A percentile compares a stretch with the other conserved stretches of the same genome.
phyloP scores from a whole-genome alignment of 1,284 basidiomycete species.

The Papiliotrema nemorosa region DNA sequence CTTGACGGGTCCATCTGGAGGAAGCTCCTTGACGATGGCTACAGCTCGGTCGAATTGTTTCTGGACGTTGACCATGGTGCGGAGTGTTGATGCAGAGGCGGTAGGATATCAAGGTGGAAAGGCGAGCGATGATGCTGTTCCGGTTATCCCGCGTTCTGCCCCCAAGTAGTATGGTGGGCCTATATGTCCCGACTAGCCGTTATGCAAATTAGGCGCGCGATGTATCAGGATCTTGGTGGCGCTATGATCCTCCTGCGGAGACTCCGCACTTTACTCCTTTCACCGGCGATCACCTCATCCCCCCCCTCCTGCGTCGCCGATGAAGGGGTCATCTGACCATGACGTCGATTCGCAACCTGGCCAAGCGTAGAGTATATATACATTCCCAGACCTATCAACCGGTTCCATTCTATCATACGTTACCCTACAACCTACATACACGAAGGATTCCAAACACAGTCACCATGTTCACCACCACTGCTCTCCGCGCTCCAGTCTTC shows the following conservation, averaged over 20 bases:
- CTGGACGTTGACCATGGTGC: constrained; percentile 22
- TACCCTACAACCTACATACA: background rate
- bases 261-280: too few relatives aligned
- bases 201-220: too few relatives aligned
- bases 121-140: background rate
- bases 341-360: too few relatives aligned
- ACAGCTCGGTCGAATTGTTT: constrained; percentile 65
- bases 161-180: too few relatives aligned
- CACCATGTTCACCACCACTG: constrained; percentile 20
- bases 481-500: constrained; percentile 9
- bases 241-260: too few relatives aligned
- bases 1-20: constrained; percentile 76
- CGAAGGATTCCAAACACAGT: background rate
- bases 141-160: background rate
- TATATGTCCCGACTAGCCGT: too few relatives aligned
- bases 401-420: background rate
- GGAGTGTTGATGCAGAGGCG: background rate
- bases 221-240: too few relatives aligned
- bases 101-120: constrained; percentile 1
- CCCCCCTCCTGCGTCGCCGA: too few relatives aligned
- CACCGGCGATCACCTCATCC: too few relatives aligned
- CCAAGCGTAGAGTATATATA: too few relatives aligned
- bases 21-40: constrained; percentile 61
- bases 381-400: too few relatives aligned
- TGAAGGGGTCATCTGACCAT: too few relatives aligned